Percentiles rank a stretch among this genome's conserved stretches.
Conservation (phyloP, 441 rosid species). For the Capsella rubella region DNA sequence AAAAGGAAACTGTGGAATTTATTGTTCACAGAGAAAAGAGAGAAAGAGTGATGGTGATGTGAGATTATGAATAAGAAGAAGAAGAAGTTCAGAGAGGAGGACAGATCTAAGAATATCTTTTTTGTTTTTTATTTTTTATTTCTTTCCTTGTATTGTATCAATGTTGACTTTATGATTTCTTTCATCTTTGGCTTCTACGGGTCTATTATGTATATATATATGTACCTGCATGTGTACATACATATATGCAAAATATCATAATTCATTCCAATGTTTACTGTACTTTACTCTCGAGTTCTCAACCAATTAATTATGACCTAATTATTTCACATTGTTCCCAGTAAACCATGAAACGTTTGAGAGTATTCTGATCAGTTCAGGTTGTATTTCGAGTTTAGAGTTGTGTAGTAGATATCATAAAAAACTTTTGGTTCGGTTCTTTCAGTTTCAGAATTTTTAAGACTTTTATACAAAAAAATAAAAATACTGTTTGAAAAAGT, state of each 20-base stretch:
- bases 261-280: neutral
- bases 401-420: no score
- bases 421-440: no score
- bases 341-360: no score
- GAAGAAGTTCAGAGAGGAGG: slow-evolving; percentile 22
- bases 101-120: slow-evolving; percentile 40
- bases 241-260: neutral
- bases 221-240: neutral
- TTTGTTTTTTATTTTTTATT: slow-evolving; percentile 2
- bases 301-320: slow-evolving; percentile 38
- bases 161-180: slow-evolving; percentile 41
- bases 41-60: slow-evolving; percentile 30
- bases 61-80: neutral
- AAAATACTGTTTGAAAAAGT: no score
- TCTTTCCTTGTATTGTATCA: slow-evolving; percentile 15
- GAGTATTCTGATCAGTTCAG: no score
- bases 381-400: no score
- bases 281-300: slow-evolving; percentile 6
- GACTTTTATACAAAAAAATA: neutral
- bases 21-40: slow-evolving; percentile 25
- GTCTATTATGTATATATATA: neutral
- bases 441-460: no score
- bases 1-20: slow-evolving; percentile 30
- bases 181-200: neutral
- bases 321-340: neutral